Evolutionary conservation across 768 basidiomycete species (phyloP).

Genomic region (Tulasnella sp.): DNA sequence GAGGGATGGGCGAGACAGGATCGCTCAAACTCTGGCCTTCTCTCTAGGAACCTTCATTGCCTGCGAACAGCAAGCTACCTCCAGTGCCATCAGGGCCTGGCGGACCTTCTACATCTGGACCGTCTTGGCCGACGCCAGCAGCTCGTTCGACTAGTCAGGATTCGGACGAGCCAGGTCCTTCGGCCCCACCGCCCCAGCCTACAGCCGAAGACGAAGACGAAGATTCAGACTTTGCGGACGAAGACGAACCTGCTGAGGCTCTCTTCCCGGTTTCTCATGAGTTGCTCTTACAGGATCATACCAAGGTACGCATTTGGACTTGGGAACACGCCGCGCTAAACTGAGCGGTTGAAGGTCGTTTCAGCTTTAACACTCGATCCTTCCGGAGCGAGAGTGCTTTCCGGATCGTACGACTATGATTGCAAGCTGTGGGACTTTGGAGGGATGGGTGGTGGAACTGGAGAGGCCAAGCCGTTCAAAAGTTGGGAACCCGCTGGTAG

Average conservation of each 20-base stretch:
- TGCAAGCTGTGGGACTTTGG: constrained; percentile 99
- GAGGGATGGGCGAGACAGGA: neutral
- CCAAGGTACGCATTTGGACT: constrained; percentile 49
- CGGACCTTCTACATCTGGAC: neutral
- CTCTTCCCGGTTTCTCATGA: constrained; percentile 88
- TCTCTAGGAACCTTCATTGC: neutral
- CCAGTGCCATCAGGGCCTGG: neutral
- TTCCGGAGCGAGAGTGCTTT: constrained; percentile 84
- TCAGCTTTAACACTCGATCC: constrained; percentile 90
- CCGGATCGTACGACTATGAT: constrained; percentile 96
- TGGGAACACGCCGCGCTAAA: neutral
- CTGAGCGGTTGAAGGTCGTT: constrained; percentile 48
- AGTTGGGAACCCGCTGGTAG: constrained; percentile 92
- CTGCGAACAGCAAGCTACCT: neutral
- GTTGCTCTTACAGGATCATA: constrained; percentile 88
- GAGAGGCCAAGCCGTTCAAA: constrained; percentile 80
- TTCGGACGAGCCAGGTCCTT: neutral
- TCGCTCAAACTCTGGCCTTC: neutral
- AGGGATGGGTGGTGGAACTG: constrained; percentile 77
- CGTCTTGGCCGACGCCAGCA: neutral
- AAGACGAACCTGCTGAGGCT: constrained; percentile 38
- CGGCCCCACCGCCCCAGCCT: neutral
- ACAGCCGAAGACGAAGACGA: constrained; percentile 8
- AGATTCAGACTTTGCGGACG: constrained; percentile 29
- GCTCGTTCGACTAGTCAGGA: neutral